phyloP scores from a whole-genome alignment of 163 green algal genomes.

The Prototheca stagnorum region DNA sequence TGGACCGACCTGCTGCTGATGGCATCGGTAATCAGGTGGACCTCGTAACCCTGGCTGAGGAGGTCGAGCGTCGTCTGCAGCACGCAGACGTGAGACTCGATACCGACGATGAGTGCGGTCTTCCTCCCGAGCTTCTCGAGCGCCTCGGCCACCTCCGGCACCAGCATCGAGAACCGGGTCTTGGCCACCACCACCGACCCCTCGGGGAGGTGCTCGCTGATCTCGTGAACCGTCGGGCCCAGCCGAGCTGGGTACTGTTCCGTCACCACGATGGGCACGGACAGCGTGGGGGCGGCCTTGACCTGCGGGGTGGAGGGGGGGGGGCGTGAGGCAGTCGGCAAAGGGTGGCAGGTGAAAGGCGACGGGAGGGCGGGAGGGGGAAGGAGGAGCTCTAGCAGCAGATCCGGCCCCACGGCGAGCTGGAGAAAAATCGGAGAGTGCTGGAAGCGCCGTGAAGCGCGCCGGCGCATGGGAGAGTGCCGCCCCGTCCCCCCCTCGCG shows the following conservation, averaged over 20 bases:
- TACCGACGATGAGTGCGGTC: slow-evolving; percentile 46
- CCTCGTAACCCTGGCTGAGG: slow-evolving; percentile 34
- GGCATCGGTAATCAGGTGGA: slow-evolving; percentile 68
- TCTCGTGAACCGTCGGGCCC: slow-evolving; percentile 43
- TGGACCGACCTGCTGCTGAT: slow-evolving; percentile 37
- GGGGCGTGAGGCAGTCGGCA: too few species aligned
- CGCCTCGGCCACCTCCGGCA: slow-evolving; percentile 8
- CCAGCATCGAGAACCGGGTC: slow-evolving; percentile 25
- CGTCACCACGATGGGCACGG: slow-evolving; percentile 56
- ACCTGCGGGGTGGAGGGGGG: slow-evolving; percentile 15
- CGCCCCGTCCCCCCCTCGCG: too few species aligned
- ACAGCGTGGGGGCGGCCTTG: slow-evolving; percentile 29
- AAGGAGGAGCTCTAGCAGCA: too few species aligned
- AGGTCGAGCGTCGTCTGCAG: slow-evolving; percentile 72
- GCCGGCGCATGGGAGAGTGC: too few species aligned
- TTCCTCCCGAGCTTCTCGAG: slow-evolving; percentile 6
- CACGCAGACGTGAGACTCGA: slow-evolving; percentile 86
- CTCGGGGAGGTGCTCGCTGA: slow-evolving; percentile 23
- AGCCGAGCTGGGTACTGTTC: slow-evolving; percentile 75
- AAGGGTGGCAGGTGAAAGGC: too few species aligned
- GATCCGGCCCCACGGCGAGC: too few species aligned
- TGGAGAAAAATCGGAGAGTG: too few species aligned
- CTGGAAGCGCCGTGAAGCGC: too few species aligned
- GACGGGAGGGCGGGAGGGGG: too few species aligned
- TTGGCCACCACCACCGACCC: slow-evolving; percentile 35